These are phyloP conservation scores for Oryza meridionalis DNA, from an alignment of 176 grass and related monocot genomes.

Conservation along the genomic window DNA sequence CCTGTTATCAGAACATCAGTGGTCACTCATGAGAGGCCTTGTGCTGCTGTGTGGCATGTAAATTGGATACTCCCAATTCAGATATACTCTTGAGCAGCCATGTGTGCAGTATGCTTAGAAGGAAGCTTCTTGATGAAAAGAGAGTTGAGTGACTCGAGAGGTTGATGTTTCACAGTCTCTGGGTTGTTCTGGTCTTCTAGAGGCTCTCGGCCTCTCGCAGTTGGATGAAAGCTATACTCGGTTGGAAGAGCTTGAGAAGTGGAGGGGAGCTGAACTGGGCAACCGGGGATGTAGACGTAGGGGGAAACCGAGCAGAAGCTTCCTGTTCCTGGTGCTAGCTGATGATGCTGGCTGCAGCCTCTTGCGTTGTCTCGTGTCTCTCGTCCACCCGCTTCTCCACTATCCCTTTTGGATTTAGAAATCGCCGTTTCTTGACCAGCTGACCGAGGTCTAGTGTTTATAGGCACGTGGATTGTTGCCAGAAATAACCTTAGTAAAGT, in stretches of 20 bases:
- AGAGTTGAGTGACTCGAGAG: not conserved
- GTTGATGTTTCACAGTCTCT: not conserved
- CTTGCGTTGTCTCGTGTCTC: not conserved
- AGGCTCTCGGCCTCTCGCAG: not conserved
- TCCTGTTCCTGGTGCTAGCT: constrained; percentile 4
- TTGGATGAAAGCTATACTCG: constrained; percentile 30
- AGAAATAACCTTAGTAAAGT: too few species aligned
- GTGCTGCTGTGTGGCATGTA: not conserved
- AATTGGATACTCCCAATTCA: not conserved
- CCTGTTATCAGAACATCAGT: not conserved
- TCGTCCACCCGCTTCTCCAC: not conserved
- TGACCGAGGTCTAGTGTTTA: not conserved
- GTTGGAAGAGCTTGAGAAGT: not conserved
- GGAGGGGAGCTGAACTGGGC: not conserved
- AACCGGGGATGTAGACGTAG: not conserved
- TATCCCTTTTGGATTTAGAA: not conserved
- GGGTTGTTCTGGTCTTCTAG: constrained; percentile 32
- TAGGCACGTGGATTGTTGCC: too few species aligned
- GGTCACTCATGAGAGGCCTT: not conserved
- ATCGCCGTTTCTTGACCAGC: not conserved
- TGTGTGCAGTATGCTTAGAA: not conserved
- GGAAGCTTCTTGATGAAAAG: constrained; percentile 21
- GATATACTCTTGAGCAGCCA: not conserved
- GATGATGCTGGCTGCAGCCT: not conserved
- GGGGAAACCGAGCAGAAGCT: constrained; percentile 32